Base-by-base conservation (phyloP, 257 asterid species). In the Hygrophila difformis region DNA sequence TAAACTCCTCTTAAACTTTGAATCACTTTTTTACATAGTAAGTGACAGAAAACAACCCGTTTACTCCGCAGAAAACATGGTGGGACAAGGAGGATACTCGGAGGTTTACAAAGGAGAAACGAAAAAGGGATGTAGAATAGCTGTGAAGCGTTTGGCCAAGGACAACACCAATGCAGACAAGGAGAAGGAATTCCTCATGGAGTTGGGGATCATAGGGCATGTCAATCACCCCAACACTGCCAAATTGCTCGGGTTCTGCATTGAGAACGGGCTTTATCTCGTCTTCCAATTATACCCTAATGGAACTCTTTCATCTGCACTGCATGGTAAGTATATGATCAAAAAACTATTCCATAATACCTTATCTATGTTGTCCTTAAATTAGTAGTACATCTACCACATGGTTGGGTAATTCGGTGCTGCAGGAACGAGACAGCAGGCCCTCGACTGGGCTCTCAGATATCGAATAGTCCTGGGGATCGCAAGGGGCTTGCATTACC, bases 71-170 rank as follows among this genome's bases (percentile, higher is more conserved):
- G 96, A 70, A 0, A 77, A 82, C 50, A 11, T 79, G 75, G 93
- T 79, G 13, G 96, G 96, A 65, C 65, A 77, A 65, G 96, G 96
- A 36, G 94, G 96, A 9, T 82, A 77, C 55, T 79, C 96, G 3
- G 79, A 87, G 57, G 96, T 87, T 12, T 87, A 82, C 15, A 79
- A 44, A 60, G 96, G 96, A 16, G 55, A 45, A 51, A 48, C 75
- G 14, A 57, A 50, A 3, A 67, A 69, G 18, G 89, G 81, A 46
- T 23, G 60, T 34, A 65, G 36, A 31, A 71, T 87, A 18, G 94
- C 96, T 10, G 79, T 87, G 39, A 87, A 87, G 69, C 67, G 88
- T 48, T 70, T 87, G 59, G 59, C 86, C 1, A 73, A 77, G 60
- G 92, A 77, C 15, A 66, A 52, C 43, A 74, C 64, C 3, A 66